Base-by-base conservation (phyloP, 2,329 filamentous ascomycete genomes). In the Stachybotrys chartarum region DNA sequence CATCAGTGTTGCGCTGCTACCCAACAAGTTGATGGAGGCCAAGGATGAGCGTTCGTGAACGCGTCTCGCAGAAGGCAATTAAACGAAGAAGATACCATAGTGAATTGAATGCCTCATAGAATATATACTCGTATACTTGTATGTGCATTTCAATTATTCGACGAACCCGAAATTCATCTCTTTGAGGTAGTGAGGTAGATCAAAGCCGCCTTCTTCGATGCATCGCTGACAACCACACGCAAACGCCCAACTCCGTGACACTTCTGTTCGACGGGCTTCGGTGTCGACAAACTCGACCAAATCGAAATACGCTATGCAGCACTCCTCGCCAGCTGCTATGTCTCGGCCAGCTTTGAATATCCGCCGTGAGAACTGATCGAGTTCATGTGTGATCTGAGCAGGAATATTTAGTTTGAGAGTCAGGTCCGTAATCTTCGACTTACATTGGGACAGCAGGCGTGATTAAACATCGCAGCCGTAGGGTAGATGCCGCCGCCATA, bases 1-100 rank as follows among this genome's bases (percentile, higher is more conserved):
- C 0, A 57, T 82, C 1, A 78, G 70, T 1, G 80, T 76, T n/a
- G 70, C 75, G 3, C 57, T 80, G 32, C 61, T 82, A 60, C 80
- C 79, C 1, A 74, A 57, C 0, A 62, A 63, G 14, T 56, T 69
- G 60, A 69, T 72, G 64, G 69, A 71, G 59, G 62, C 68, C 1
- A 63, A 61, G 31, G 70, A 72, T 12, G 70, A 68, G 53, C 53
- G 35, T 42, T 24, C 24, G 24, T 24, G 24, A 24, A 24, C 24
- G 24, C 24, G 24, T 24, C 24, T 24, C 24, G 24, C 24, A 24
- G 24, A 24, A 24, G 24, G 24, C 4, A 24, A 24, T 24, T 24
- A 24, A 24, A 24, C 24, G 24, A 24, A 24, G 24, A 4, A 24
- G 24, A 24, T 24, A 24, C 24, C 24, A 24, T 4, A 24, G 24